These are phyloP conservation scores for Apophysomyces variabilis DNA, from an alignment of 371 early-diverging fungal species.

Conservation along the genomic window DNA sequence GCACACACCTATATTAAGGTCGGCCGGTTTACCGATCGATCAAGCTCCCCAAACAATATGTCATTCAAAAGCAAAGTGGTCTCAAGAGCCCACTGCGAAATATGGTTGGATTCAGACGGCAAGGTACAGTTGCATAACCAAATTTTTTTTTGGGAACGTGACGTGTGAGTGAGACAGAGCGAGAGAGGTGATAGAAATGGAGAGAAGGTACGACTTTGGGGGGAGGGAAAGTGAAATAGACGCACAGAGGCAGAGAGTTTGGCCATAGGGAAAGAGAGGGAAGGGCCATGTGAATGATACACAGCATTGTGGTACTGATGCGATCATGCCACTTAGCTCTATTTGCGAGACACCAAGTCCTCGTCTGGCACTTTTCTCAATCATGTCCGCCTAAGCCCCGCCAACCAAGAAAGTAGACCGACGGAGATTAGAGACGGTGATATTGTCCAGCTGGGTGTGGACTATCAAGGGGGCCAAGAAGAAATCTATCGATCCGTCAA, in stretches of 20 bases:
- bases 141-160: conserved; percentile 5
- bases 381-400: conserved; percentile 87
- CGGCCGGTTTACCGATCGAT: conserved; percentile 82
- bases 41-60: conserved; percentile 64
- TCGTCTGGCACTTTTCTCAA: conserved; percentile 98
- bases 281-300: conserved; percentile 7
- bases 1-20: conserved; percentile 74
- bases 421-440: conserved; percentile 91
- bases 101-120: conserved; percentile 74
- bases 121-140: conserved; percentile 24
- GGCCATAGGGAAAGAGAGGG: neutral
- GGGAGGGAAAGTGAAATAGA: neutral
- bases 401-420: conserved; percentile 85
- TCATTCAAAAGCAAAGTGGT: conserved; percentile 96
- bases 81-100: conserved; percentile 90
- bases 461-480: conserved; percentile 90
- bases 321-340: conserved; percentile 62
- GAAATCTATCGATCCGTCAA: conserved; percentile 81
- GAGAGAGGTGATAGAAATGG: neutral
- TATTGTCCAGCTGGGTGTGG: conserved; percentile 93
- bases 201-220: neutral
- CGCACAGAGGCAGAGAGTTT: too few relatives aligned
- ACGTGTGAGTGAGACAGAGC: conserved; percentile 6
- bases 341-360: conserved; percentile 90
- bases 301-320: conserved; percentile 11